A percentile compares a stretch with the other conserved stretches of the same genome.
Evolutionary conservation across 495 filamentous ascomycete species (phyloP).

Genomic region (Glutinoglossum americanum): DNA sequence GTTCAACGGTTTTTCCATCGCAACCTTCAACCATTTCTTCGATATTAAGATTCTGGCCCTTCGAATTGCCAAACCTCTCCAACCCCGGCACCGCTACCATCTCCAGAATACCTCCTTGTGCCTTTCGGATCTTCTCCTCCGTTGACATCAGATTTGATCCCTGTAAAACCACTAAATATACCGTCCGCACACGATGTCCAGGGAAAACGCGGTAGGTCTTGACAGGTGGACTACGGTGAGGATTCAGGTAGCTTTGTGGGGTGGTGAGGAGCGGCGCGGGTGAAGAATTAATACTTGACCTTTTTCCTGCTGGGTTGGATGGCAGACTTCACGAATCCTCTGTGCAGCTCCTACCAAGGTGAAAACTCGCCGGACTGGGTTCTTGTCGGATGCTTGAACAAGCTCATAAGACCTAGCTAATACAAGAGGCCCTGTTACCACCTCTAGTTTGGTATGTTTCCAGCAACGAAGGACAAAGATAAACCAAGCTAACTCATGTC

Average conservation of each 20-base stretch:
- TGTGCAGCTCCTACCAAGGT: neutral
- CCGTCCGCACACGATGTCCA: no score
- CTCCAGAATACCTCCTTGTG: neutral
- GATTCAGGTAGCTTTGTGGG: no score
- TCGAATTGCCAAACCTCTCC: conserved; percentile 5
- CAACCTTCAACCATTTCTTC: conserved; percentile 4
- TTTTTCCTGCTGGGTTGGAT: no score
- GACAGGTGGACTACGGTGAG: no score
- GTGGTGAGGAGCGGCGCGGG: no score
- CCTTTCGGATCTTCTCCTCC: neutral
- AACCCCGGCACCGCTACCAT: conserved; percentile 3
- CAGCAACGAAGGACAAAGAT: neutral
- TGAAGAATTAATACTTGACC: no score
- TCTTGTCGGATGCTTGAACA: neutral
- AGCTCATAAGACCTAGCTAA: neutral
- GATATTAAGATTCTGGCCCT: conserved; percentile 4
- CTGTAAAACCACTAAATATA: conserved; percentile 3
- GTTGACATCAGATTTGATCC: neutral
- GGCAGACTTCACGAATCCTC: no score
- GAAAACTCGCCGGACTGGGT: neutral
- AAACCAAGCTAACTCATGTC: neutral
- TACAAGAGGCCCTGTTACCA: no score
- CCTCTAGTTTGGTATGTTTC: neutral
- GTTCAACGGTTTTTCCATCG: conserved; percentile 1
- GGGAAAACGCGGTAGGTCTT: no score